These are phyloP conservation scores for Cymbopogon citratus DNA, from an alignment of 176 grass and related monocot species.

Conservation along the genomic window DNA sequence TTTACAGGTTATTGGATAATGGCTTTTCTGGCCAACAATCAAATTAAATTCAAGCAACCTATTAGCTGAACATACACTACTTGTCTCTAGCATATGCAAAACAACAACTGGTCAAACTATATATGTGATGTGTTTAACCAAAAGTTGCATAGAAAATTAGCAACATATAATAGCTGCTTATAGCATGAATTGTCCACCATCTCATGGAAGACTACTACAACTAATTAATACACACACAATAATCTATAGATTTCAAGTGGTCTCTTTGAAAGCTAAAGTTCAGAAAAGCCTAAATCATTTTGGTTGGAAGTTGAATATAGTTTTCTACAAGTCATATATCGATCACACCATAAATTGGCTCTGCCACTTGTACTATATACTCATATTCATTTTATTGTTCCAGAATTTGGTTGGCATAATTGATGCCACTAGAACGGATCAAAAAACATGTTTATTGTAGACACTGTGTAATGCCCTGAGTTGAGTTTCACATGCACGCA, in stretches of 20 bases:
- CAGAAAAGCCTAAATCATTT: not conserved
- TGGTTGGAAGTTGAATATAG: constrained; percentile 6
- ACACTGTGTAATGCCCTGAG: not conserved
- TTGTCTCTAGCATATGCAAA: not conserved
- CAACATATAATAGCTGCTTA: not conserved
- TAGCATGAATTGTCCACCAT: not conserved
- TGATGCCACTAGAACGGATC: not conserved
- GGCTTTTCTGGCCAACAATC: not conserved
- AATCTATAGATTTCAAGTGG: not conserved
- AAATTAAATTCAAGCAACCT: not conserved
- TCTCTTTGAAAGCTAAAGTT: not conserved
- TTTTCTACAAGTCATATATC: not conserved
- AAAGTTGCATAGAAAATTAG: not conserved
- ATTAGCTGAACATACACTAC: not conserved
- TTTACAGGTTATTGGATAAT: not conserved
- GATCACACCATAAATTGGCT: not conserved
- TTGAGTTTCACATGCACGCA: constrained; percentile 19
- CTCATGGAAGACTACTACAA: not conserved
- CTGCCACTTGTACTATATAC: not conserved
- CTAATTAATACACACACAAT: not conserved
- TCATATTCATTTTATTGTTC: not conserved
- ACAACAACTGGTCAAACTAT: not conserved
- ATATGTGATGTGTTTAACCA: not conserved
- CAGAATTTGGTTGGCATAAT: not conserved
- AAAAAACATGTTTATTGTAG: constrained; percentile 7